Percentiles rank a stretch among this genome's conserved stretches.
Evolutionary conservation across 129 eudicot genomes (phyloP).

Genomic region (Apium graveolens): DNA sequence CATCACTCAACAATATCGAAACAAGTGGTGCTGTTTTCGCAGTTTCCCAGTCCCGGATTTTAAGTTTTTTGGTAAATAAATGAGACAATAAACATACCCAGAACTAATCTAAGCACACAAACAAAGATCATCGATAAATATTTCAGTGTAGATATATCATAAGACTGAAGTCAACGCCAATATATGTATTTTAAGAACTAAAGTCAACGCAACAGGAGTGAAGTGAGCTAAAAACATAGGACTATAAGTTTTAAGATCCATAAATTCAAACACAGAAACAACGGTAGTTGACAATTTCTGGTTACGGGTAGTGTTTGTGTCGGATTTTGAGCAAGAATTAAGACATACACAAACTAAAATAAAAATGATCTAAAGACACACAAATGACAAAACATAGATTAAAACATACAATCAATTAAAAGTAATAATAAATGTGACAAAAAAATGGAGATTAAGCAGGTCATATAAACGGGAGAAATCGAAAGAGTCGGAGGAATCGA

Average conservation of each 20-base stretch:
- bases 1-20: neutral
- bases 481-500: neutral
- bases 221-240: neutral
- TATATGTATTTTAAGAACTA: neutral
- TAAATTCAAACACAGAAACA: neutral
- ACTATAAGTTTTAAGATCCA: neutral
- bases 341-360: neutral
- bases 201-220: conserved; percentile 1
- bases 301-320: too few species aligned
- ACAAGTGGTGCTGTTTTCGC: too few species aligned
- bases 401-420: neutral
- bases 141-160: neutral
- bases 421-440: neutral
- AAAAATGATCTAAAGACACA: too few species aligned
- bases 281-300: too few species aligned
- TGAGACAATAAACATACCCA: too few species aligned
- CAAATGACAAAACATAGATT: neutral
- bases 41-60: too few species aligned
- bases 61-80: too few species aligned
- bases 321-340: neutral
- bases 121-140: neutral
- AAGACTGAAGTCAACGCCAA: neutral
- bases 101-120: neutral
- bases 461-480: neutral
- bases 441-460: neutral